These are phyloP conservation scores for Metschnikowia similis DNA, from an alignment of 805 yeast species.

Conservation along the genomic window DNA sequence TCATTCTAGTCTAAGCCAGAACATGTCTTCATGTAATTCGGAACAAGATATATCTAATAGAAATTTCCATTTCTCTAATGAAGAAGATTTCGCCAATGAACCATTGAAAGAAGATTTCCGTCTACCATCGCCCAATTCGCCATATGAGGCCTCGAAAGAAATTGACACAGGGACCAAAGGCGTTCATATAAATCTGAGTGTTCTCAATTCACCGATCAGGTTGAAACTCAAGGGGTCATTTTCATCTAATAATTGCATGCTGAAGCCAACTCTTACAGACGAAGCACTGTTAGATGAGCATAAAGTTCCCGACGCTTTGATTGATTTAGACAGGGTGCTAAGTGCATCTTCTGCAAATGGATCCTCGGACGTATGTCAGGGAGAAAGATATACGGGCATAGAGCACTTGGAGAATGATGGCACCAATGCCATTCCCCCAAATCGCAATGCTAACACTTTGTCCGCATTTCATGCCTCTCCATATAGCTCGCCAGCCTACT, in stretches of 20 bases:
- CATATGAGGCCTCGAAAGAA: slow-evolving; percentile 4
- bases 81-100: slow-evolving; percentile 30
- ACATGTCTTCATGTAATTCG: slow-evolving; percentile 2
- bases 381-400: slow-evolving; percentile 9
- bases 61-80: slow-evolving; percentile 31
- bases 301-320: slow-evolving; percentile 50
- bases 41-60: slow-evolving; percentile 21
- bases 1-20: slow-evolving; percentile 10
- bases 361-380: slow-evolving; percentile 6
- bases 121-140: slow-evolving; percentile 23
- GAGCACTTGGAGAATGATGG: not conserved
- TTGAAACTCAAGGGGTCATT: slow-evolving; percentile 22
- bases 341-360: slow-evolving; percentile 23
- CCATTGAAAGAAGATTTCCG: slow-evolving; percentile 20
- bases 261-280: slow-evolving; percentile 28
- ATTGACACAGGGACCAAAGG: not conserved
- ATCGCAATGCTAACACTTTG: not conserved
- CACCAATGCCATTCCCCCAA: not conserved
- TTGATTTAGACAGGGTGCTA: slow-evolving; percentile 53
- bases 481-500: slow-evolving; percentile 19
- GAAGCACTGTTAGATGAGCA: slow-evolving; percentile 25
- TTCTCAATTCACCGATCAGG: slow-evolving; percentile 33
- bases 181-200: not conserved
- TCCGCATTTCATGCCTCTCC: slow-evolving; percentile 4
- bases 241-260: slow-evolving; percentile 17